Percentiles rank a stretch among this genome's conserved stretches.
Conservation (phyloP, 345 rosid genomes). For the Bruguiera sexangula region DNA sequence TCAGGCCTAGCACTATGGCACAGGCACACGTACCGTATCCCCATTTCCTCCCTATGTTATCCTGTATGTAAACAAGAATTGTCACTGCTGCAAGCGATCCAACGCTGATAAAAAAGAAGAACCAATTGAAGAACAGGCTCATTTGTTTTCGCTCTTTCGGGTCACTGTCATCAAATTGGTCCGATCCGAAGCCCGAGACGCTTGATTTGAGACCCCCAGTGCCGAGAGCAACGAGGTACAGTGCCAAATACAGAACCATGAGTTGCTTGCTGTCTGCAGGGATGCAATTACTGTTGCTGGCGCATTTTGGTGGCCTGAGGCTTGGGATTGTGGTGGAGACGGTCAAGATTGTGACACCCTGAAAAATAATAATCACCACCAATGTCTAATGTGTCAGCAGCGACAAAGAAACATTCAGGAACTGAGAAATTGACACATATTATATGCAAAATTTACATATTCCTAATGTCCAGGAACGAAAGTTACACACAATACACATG, state of each 20-base stretch:
- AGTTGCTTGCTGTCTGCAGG: slow-evolving; percentile 65
- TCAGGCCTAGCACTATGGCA: slow-evolving; percentile 56
- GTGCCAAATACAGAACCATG: slow-evolving; percentile 60
- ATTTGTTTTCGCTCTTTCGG: slow-evolving; percentile 56
- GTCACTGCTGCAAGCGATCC: slow-evolving; percentile 85
- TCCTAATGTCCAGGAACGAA: too few species aligned
- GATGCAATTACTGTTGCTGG: slow-evolving; percentile 38
- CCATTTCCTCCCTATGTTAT: slow-evolving; percentile 76
- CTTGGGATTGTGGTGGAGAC: slow-evolving; percentile 76
- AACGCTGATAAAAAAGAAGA: slow-evolving; percentile 83
- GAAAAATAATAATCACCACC: neutral
- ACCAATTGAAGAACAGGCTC: slow-evolving; percentile 83
- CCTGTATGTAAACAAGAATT: slow-evolving; percentile 84
- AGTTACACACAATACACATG: too few species aligned
- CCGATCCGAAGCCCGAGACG: slow-evolving; percentile 93
- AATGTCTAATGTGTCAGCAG: too few species aligned
- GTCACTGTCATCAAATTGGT: slow-evolving; percentile 84
- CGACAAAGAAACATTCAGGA: too few species aligned
- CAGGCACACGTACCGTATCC: slow-evolving; percentile 85
- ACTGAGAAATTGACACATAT: too few species aligned
- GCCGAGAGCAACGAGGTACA: slow-evolving; percentile 82
- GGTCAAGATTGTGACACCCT: slow-evolving; percentile 87
- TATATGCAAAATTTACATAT: too few species aligned
- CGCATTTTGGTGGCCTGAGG: slow-evolving; percentile 76
- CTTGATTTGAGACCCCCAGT: slow-evolving; percentile 97